These are phyloP conservation scores for Avena atlantica DNA, from an alignment of 176 grass and related monocot genomes.

Conservation along the genomic window DNA sequence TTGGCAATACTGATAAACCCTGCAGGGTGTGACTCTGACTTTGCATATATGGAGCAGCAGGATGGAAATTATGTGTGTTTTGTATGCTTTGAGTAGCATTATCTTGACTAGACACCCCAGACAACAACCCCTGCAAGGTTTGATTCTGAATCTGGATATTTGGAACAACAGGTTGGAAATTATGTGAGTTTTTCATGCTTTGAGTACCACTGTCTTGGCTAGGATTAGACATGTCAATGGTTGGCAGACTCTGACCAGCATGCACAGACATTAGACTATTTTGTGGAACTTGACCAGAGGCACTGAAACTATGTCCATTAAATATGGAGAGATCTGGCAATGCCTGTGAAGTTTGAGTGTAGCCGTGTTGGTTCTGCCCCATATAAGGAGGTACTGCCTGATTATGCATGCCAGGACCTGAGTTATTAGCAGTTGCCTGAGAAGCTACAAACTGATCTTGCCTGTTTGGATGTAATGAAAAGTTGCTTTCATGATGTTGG, in stretches of 20 bases:
- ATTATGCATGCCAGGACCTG: constrained; percentile 51
- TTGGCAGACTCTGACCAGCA: constrained; percentile 49
- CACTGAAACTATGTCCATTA: constrained; percentile 51
- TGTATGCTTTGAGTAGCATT: constrained; percentile 48
- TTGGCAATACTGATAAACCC: constrained; percentile 42
- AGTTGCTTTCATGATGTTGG: constrained; percentile 55
- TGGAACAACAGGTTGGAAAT: constrained; percentile 49
- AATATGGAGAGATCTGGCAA: constrained; percentile 48
- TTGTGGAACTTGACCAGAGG: constrained; percentile 53
- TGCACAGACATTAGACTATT: constrained; percentile 40
- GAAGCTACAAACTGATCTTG: constrained; percentile 56
- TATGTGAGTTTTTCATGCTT: constrained; percentile 44
- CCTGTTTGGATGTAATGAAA: constrained; percentile 48
- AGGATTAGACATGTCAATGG: constrained; percentile 37
- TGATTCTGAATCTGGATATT: constrained; percentile 47
- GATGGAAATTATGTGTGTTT: constrained; percentile 53
- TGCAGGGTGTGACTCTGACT: constrained; percentile 53
- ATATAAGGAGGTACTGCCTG: constrained; percentile 55
- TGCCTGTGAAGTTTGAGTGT: constrained; percentile 50
- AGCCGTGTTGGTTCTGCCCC: constrained; percentile 49
- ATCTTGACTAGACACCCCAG: constrained; percentile 38
- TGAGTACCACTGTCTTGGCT: constrained; percentile 46
- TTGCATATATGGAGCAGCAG: constrained; percentile 45
- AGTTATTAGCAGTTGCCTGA: constrained; percentile 47
- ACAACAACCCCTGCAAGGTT: constrained; percentile 45